phyloP scores from a whole-genome alignment of 2,329 filamentous ascomycete species.

The Xylaria hypoxylon region DNA sequence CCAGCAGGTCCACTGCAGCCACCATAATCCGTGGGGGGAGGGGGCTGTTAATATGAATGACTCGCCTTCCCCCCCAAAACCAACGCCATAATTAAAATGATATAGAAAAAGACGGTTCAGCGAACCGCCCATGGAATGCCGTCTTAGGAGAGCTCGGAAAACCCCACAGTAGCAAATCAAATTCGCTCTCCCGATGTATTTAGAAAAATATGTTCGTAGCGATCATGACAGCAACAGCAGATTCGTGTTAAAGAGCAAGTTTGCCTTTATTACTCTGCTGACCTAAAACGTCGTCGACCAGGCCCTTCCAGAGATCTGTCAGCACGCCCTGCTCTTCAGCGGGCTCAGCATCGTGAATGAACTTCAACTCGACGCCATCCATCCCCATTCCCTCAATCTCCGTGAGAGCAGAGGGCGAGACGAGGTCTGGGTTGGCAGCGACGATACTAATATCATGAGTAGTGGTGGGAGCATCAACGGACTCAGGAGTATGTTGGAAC shows the following conservation, averaged over 20 bases:
- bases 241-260: constrained; percentile 44
- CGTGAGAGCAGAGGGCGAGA: constrained; percentile 63
- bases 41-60: too few relatives aligned
- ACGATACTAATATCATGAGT: constrained; percentile 65
- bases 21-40: not conserved
- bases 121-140: constrained; percentile 7
- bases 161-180: constrained; percentile 10
- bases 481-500: constrained; percentile 58
- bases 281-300: constrained; percentile 61
- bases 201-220: constrained; percentile 30
- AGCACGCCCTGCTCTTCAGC: constrained; percentile 60
- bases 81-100: constrained; percentile 36
- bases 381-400: constrained; percentile 69
- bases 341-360: constrained; percentile 56
- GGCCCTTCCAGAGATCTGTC: constrained; percentile 65
- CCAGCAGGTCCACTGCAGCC: constrained; percentile 14
- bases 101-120: constrained; percentile 16
- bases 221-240: constrained; percentile 25
- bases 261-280: constrained; percentile 46
- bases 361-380: constrained; percentile 67
- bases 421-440: constrained; percentile 66
- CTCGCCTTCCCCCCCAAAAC: not conserved
- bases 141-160: constrained; percentile 4
- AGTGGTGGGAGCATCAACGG: constrained; percentile 56
- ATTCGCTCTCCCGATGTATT: constrained; percentile 10